Base-by-base conservation (phyloP, 164 flowering plant genomes). In the Euptelea pleiosperma region DNA sequence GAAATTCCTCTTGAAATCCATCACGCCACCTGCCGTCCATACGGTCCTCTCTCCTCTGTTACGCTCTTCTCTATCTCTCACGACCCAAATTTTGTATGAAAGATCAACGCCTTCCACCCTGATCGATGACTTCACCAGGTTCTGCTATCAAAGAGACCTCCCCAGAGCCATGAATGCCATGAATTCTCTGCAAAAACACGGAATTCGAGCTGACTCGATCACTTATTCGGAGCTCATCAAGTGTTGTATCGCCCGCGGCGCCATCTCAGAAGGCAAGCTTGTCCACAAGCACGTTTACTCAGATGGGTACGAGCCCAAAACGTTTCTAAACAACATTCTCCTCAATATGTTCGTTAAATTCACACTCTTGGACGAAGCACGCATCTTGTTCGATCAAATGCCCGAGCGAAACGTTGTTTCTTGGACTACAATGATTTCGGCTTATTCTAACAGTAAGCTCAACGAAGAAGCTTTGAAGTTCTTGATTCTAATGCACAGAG, bases 361-460 rank as follows among this genome's bases (percentile, higher is more conserved):
- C 50, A 56, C 68, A 36, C 52, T 82, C 2, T 54, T 91, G 47
- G 72, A 73, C 0, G 81, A 86, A 5, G 94, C 98, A 14, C 64
- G 65, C 52, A 30, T 48, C 0, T 46, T 89, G 87, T 86, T 91
- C 61, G 90, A 85, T 61, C 33, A 78, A 78, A 86, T 91, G 92
- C 79, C 68, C 19, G 81, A 79, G 1, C 66, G 82, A 71, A 85
- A 88, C 53, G 96, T 88, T 36, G 85, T 91, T 39, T 77, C 92
- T 15, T 91, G 96, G 98, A 85, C 98, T 4, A 87, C 96, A 0
- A 69, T 91, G 82, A 89, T 88, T n/a, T 74, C 90, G 0, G 88
- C 83, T 35, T 87, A 71, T 31, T 55, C 80, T 19, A 76, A 63
- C 30, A 59, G 65, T 3, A 70, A 66, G 55, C 37, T 68, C 15